Evolutionary conservation across 2,329 filamentous ascomycete genomes (phyloP), one percentile per base, ranked within the genome.

Genomic region (Epichloe festucae): DNA sequence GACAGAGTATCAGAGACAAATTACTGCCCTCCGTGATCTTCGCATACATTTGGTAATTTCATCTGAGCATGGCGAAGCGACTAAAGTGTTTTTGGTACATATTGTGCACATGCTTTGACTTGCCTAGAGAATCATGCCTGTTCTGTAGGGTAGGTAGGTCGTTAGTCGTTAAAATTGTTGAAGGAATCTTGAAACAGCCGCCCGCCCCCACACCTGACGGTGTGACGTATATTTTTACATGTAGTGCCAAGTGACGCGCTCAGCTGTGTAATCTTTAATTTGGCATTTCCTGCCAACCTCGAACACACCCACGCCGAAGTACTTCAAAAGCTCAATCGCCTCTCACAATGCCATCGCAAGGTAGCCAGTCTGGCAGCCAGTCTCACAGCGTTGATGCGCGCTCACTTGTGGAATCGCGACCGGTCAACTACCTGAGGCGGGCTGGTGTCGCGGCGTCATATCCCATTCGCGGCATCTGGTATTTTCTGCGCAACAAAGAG

Each of bases 401-500:
- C n/a, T 45, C 48, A 23, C n/a, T 53, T 10, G 44, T 48, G 31
- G 10, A 14, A 14, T 54, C 52, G 45, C 66, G 71, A 11, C 70
- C 70, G 3, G 58, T 66, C 38, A 59, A 60, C 45, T 77, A 77
- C 60, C 45, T 74, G 43, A 65, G 57, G 40, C 68, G 75, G 48
- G 75, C 70, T 12, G 58, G 68, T 52, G 55, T 67, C 42, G 74
- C 77, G 1, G 75, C 71, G 2, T 74, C 73, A 3, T 83, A 79
- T 56, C 80, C 81, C 17, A 62, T 82, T 49, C 72, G 84, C 68
- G 91, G 93, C 56, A 82, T 96, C 62, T 82, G 80, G 71, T 95
- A 91, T 70, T 95, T 94, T 67, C 58, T 80, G 48, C 74, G 77
- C 35, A 86, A 90, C 63, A 82, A 80, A 21, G 89, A 86, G 59